These are phyloP conservation scores for Podila clonocystis DNA, from an alignment of 192 early-diverging fungal species.

Conservation along the genomic window DNA sequence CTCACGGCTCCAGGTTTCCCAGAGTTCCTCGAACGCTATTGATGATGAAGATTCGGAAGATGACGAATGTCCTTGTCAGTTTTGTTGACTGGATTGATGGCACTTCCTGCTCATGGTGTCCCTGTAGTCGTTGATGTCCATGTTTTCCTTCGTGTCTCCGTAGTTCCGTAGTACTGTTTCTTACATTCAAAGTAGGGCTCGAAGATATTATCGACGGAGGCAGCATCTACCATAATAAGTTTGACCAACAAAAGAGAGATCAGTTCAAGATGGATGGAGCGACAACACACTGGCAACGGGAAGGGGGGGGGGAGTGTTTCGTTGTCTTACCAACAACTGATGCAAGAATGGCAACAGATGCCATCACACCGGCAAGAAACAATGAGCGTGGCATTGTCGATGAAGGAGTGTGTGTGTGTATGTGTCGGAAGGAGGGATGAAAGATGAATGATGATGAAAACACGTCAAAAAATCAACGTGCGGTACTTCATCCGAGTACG, in stretches of 20 bases:
- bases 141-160: not conserved
- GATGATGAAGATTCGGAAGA: not conserved
- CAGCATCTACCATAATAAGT: not conserved
- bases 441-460: not conserved
- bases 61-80: not conserved
- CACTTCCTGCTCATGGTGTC: too few relatives aligned
- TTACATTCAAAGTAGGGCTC: slow-evolving; percentile 1
- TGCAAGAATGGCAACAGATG: not conserved
- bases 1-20: slow-evolving; percentile 22
- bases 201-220: not conserved
- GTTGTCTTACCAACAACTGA: not conserved
- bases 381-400: not conserved
- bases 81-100: too few relatives aligned
- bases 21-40: slow-evolving; percentile 24
- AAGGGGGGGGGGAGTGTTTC: not conserved
- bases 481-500: too few relatives aligned
- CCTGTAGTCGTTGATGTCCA: too few relatives aligned
- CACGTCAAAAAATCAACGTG: not conserved
- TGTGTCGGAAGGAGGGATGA: not conserved
- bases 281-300: not conserved
- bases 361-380: not conserved
- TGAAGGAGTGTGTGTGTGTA: not conserved
- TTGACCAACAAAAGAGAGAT: not conserved
- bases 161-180: not conserved
- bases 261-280: not conserved